Percentiles rank a stretch among this genome's conserved stretches.
Conservation (phyloP, 805 yeast species). For the Danielozyma ontarioensis region DNA sequence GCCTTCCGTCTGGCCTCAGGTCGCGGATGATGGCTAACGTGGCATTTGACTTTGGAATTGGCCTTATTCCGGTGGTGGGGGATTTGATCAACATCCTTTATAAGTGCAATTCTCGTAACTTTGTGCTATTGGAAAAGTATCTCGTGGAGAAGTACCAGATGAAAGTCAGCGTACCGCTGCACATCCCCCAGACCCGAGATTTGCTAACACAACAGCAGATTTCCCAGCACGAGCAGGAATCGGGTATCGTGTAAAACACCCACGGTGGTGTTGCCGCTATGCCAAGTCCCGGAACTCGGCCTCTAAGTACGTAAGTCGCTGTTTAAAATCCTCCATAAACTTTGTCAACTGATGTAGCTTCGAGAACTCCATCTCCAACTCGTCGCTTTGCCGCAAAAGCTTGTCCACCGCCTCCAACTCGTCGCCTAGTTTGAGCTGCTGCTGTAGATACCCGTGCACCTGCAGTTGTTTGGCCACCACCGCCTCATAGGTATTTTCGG, state of each 20-base stretch:
- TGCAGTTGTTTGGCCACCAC: slow-evolving; percentile 26
- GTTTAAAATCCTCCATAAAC: slow-evolving; percentile 22
- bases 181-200: no score
- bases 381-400: slow-evolving; percentile 41
- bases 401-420: slow-evolving; percentile 37
- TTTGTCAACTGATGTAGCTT: slow-evolving; percentile 46
- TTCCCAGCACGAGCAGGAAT: no score
- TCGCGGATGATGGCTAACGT: slow-evolving; percentile 36
- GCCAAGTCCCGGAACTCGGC: no score
- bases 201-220: no score
- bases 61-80: slow-evolving; percentile 25
- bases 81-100: slow-evolving; percentile 17
- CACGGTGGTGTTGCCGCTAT: no score
- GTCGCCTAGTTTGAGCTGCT: slow-evolving; percentile 26
- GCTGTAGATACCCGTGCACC: slow-evolving; percentile 12
- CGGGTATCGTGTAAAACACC: no score
- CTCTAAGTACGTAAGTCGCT: slow-evolving; percentile 10
- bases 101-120: slow-evolving; percentile 21
- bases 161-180: no score
- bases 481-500: slow-evolving; percentile 33
- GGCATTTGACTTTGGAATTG: slow-evolving; percentile 34
- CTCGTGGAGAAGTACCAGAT: slow-evolving; percentile 28
- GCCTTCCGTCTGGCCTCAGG: slow-evolving; percentile 25
- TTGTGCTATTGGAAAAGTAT: slow-evolving; percentile 26
- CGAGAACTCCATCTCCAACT: slow-evolving; percentile 46